These are phyloP conservation scores for Cryphonectria radicalis DNA, from an alignment of 2,329 filamentous ascomycete genomes.

Conservation along the genomic window DNA sequence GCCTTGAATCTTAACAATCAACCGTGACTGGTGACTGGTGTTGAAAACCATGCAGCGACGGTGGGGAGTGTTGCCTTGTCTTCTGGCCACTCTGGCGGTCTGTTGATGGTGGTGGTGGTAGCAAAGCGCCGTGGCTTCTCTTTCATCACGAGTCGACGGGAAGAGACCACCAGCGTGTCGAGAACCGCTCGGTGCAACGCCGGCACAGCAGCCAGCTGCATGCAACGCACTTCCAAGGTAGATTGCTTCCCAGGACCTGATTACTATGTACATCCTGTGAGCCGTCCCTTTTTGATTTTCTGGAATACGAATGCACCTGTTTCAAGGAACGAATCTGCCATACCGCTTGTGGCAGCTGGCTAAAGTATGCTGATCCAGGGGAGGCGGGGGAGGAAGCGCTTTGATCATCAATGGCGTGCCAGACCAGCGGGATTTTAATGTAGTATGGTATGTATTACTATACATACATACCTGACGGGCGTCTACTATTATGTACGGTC, in stretches of 20 bases:
- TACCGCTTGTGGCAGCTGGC: conserved; percentile 10
- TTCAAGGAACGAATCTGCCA: conserved; percentile 13
- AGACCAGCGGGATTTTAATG: conserved; percentile 2
- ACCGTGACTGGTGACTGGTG: neutral
- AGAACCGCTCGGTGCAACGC: neutral
- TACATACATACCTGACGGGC: neutral
- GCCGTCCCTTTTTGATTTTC: neutral
- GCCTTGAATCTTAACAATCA: neutral
- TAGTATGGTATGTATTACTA: neutral
- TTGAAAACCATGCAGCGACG: too few relatives aligned
- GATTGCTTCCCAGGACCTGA: neutral
- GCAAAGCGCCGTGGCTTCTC: too few relatives aligned
- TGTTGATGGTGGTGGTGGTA: neutral
- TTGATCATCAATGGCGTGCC: conserved; percentile 7
- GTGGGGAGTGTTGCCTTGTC: neutral
- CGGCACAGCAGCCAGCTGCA: neutral
- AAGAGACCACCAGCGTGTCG: neutral
- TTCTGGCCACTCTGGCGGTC: neutral
- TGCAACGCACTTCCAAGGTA: neutral
- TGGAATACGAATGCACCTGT: conserved; percentile 14
- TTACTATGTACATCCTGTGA: neutral
- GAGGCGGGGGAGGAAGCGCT: neutral
- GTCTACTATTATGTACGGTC: neutral
- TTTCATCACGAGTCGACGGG: too few relatives aligned
- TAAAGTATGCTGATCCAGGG: neutral